Percentiles rank a stretch among this genome's conserved stretches.
Evolutionary conservation across 2,329 filamentous ascomycete genomes (phyloP).

Genomic region (Sclerotinia trifoliorum): DNA sequence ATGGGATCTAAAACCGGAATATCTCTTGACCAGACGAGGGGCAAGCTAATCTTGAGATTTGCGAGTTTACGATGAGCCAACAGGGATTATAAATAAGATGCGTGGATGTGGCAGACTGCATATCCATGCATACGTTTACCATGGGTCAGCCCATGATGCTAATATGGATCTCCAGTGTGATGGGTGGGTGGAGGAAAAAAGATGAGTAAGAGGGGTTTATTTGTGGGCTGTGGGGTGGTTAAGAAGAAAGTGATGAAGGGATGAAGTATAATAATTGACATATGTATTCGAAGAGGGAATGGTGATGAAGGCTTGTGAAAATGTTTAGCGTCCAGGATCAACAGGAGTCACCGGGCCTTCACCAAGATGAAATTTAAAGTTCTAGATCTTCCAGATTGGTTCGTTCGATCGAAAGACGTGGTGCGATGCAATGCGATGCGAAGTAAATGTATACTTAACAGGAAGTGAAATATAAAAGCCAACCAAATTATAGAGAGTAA

Average conservation of each 20-base stretch:
- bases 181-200: not conserved
- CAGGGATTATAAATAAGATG: constrained; percentile 16
- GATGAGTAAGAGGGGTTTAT: constrained; percentile 13
- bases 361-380: not conserved
- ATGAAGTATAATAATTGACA: constrained; percentile 2
- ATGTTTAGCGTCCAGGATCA: not conserved
- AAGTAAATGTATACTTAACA: not conserved
- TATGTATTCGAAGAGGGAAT: not conserved
- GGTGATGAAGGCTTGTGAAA: not conserved
- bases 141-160: constrained; percentile 6
- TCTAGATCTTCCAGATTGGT: not conserved
- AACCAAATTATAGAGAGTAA: too few species aligned
- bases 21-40: constrained; percentile 10
- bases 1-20: constrained; percentile 10
- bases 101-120: constrained; percentile 10
- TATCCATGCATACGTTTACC: constrained; percentile 17
- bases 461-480: too few species aligned
- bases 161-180: not conserved
- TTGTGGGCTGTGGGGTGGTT: constrained; percentile 11
- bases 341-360: not conserved
- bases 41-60: constrained; percentile 22
- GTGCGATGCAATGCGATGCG: too few species aligned
- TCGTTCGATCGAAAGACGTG: not conserved
- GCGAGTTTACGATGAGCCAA: constrained; percentile 20
- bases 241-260: not conserved